Base-by-base conservation (phyloP, 192 early-diverging fungal genomes). In the Coemansia sp. region DNA sequence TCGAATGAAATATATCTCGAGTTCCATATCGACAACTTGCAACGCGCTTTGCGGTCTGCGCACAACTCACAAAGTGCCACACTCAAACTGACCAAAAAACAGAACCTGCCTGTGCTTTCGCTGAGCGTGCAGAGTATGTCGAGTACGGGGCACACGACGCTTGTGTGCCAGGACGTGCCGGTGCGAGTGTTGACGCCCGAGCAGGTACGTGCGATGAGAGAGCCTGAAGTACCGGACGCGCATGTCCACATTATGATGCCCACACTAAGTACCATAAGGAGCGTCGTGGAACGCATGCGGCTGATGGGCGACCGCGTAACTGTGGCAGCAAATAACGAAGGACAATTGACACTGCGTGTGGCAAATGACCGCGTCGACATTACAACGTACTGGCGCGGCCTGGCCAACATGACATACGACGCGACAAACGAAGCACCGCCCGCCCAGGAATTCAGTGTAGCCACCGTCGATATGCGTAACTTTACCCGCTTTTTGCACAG, bases 221-320 rank as follows among this genome's bases (percentile, higher is more conserved):
- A 90, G 60, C 86, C 89, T 8, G 69, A 85, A 63, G 79, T 90
- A 3, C 80, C 82, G 0, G 69, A 79, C 5, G 75, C 83, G 15
- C 82, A 91, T 48, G 87, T 90, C 25, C 87, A 91, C 48, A 89
- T 94, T 42, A 87, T 93, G 81, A 77, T 93, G 57, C 92, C 92
- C 9, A 84, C 84, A 9, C 62, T 94, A n/a, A 69, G 75, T 38
- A 82, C 72, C 55, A 64, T 94, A n/a, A 74, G 84, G 15, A 83
- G 81, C 26, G 84, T 93, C 19, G 82, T 84, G 2, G 85, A 91
- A 28, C 78, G 90, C 1, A 85, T 92, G 64, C 89, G 87, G 54
- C 54, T 66, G 0, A 72, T 92, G 46, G 73, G 84, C 4, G 84
- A 85, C 8, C 79, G 84, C 21, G 60, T 94, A 14, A 75, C 84